Base-by-base conservation (phyloP, 2,329 filamentous ascomycete genomes). In the Massarina eburnea region DNA sequence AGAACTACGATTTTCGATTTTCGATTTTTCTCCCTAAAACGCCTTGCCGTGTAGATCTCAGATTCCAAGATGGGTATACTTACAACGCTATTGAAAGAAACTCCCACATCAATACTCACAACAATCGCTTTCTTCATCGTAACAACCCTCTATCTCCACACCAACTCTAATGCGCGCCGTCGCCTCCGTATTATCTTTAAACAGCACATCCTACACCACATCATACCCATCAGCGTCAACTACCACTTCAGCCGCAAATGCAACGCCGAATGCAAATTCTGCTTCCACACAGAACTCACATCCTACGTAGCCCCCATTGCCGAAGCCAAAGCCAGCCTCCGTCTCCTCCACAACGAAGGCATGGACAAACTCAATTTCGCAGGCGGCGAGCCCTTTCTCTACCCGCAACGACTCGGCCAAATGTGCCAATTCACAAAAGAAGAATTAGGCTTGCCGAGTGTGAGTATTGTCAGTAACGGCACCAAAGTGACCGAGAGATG, bases 341-440 rank as follows among this genome's bases (percentile, higher is more conserved):
- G 43, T 2, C 67, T 79, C 1, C 71, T 82, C 10, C 70, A 71
- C 43, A 52, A 73, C 1, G 78, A 76, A 3, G 79, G 78, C 12
- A 81, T 80, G 78, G 70, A 66, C 39, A 82, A 80, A 55, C 66
- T 81, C 56, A 81, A 81, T 58, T 76, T 81, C 50, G 78, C 78
- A 0, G 79, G 78, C 22, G 78, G 79, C 12, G 78, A 81, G 49
- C 78, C 79, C 0, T 78, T 81, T 50, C 71, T 82, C 8, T 76
- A 81, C 51, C 70, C 71, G 0, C 55, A 61, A 19, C 70, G 72
- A 40, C 63, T 80, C 1, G 70, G 71, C 22, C 60, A 71, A 45
- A 62, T 82, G 35, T 58, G 73, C 24, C 54, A 67, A 19, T 81
- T 71, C 57, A 74, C 74, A 65, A 82, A 82, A 51, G 62, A 73